phyloP scores from a whole-genome alignment of 148 eudicot genomes.

The Spergularia bocconei region DNA sequence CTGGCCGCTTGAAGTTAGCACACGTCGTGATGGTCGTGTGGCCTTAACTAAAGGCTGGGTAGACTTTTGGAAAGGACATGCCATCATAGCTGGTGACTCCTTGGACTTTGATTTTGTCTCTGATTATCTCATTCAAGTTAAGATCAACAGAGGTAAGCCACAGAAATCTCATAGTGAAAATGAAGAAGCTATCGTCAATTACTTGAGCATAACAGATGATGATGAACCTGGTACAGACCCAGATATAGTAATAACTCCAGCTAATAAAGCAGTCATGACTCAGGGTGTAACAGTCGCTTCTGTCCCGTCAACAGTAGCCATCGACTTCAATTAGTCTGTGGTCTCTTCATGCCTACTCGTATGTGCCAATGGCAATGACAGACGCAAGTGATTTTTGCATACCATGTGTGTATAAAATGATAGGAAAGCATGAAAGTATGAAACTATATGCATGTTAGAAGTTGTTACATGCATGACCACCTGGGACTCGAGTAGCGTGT shows the following conservation, averaged over 20 bases:
- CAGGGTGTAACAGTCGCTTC: neutral
- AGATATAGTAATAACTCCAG: slow-evolving; percentile 1
- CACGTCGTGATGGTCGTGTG: slow-evolving; percentile 14
- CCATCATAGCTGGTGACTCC: slow-evolving; percentile 18
- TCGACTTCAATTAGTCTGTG: neutral
- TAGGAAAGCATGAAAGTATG: too few relatives aligned
- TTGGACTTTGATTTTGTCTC: slow-evolving; percentile 24
- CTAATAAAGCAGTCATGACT: slow-evolving; percentile 1
- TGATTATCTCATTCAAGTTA: slow-evolving; percentile 21
- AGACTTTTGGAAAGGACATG: slow-evolving; percentile 31
- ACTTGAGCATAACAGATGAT: slow-evolving; percentile 1
- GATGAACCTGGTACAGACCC: slow-evolving; percentile 3
- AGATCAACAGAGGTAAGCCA: slow-evolving; percentile 12
- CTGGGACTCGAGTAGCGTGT: too few relatives aligned
- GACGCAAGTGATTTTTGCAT: neutral
- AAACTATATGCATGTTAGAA: too few relatives aligned
- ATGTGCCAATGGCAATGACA: neutral
- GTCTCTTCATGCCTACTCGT: neutral
- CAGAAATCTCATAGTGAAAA: neutral
- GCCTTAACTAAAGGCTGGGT: slow-evolving; percentile 28
- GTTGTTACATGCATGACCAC: too few relatives aligned
- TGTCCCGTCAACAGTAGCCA: neutral
- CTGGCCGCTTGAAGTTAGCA: slow-evolving; percentile 28
- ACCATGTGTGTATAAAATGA: too few relatives aligned
- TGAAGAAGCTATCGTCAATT: neutral